Evolutionary conservation across 2,329 filamentous ascomycete species (phyloP).

Genomic region (Alternaria atra): DNA sequence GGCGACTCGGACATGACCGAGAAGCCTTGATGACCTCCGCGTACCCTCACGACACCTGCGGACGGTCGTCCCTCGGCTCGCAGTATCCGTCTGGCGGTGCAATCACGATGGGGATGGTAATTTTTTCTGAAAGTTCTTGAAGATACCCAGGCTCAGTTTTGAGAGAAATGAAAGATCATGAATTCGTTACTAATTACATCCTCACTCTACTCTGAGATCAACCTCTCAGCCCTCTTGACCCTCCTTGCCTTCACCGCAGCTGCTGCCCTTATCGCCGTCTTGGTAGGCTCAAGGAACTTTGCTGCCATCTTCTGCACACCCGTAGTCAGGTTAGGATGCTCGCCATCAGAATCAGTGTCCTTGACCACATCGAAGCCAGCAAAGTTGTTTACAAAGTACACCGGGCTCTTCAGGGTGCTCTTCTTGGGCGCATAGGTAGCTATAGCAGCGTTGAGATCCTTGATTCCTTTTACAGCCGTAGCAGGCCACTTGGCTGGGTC

Average conservation of each 20-base stretch:
- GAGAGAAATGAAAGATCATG: slow-evolving; percentile 10
- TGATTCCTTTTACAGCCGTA: slow-evolving; percentile 26
- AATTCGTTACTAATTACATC: slow-evolving; percentile 12
- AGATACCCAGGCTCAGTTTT: background rate
- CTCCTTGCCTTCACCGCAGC: slow-evolving; percentile 17
- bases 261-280: slow-evolving; percentile 28
- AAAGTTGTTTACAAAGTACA: slow-evolving; percentile 43
- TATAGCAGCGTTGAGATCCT: slow-evolving; percentile 28
- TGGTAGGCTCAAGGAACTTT: slow-evolving; percentile 36
- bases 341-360: slow-evolving; percentile 43
- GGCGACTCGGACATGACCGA: background rate
- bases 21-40: background rate
- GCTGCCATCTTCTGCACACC: slow-evolving; percentile 44
- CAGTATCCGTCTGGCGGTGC: background rate
- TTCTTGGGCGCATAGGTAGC: slow-evolving; percentile 31
- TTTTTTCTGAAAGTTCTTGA: background rate
- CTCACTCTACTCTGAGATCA: background rate
- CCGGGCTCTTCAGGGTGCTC: slow-evolving; percentile 30
- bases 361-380: slow-evolving; percentile 38
- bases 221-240: slow-evolving; percentile 4
- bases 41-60: background rate
- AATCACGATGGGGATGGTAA: background rate
- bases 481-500: slow-evolving; percentile 35
- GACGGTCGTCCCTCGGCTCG: background rate
- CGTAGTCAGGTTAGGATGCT: slow-evolving; percentile 41